Base-by-base conservation (phyloP, 2,329 filamentous ascomycete species). In the Cordyceps cateniannulata region DNA sequence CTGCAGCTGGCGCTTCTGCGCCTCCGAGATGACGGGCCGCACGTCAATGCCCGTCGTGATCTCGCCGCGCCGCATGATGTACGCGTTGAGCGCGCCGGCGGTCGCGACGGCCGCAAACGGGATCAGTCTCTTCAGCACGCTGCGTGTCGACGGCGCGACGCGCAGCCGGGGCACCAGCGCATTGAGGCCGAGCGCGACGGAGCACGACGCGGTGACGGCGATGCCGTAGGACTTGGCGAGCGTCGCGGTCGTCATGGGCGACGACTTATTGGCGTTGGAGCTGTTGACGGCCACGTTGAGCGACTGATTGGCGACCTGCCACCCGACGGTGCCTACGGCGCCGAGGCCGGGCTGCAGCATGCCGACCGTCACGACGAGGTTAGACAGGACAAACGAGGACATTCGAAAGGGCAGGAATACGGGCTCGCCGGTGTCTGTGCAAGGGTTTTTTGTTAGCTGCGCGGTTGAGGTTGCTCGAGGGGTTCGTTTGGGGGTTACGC, bases 231-330 rank as follows among this genome's bases (percentile, higher is more conserved):
- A 97, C 75, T 96, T 87, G 64, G 88, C 84, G 64, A 99, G 87
- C 66, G 91, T 90, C 24, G 85, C 84, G 62, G 85, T 88, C 22
- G 90, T 89, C 64, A 98, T 83, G 1, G 93, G 91, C 3, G 91
- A 93, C 44, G 92, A 96, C 76, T 99, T 99, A 83, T 99, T 99
- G 65, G 93, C 91, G 74, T 99, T 99, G 71, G 93, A 90, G 73
- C 86, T 92, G 82, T 99, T 99, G 81, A 99, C 93, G 66, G 91
- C 93, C 29, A 99, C 95, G 73, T 99, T 99, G 68, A 99, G 87
- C 14, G 93, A 97, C 79, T 99, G 95, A 77, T 99, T 99, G 66
- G 90, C 85, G 62, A 97, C 85, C 77, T 99, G 95, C 95, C 95
- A 99, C 66, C 88, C 87, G 42, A 98, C 81, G 5, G 91, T 97